These are phyloP conservation scores for Phytophthora multivora DNA, from an alignment of 352 stramenopile genomes.

Conservation along the genomic window DNA sequence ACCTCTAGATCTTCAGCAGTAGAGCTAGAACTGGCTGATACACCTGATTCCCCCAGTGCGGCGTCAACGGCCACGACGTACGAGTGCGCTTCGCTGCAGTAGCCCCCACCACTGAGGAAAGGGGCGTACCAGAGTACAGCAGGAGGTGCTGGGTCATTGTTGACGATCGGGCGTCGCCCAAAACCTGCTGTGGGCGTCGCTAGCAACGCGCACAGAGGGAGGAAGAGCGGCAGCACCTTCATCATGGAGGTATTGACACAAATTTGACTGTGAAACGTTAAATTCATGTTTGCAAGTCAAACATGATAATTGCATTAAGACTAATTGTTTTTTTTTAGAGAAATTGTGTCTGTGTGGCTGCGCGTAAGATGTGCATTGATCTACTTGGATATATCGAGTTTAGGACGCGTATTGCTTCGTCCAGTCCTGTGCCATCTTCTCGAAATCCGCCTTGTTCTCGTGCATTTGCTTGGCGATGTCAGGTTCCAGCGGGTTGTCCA, in stretches of 20 bases:
- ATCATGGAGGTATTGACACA: slow-evolving; percentile 14
- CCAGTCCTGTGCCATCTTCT: slow-evolving; percentile 93
- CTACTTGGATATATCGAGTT: slow-evolving; percentile 2
- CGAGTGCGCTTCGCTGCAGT: slow-evolving; percentile 92
- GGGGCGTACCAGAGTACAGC: slow-evolving; percentile 89
- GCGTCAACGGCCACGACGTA: slow-evolving; percentile 75
- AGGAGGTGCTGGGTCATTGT: slow-evolving; percentile 17
- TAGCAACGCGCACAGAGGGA: slow-evolving; percentile 15
- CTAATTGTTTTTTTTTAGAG: slow-evolving; percentile 1
- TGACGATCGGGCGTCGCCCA: neutral
- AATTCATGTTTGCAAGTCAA: slow-evolving; percentile 7
- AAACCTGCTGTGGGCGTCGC: slow-evolving; percentile 5
- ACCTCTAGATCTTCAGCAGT: slow-evolving; percentile 17
- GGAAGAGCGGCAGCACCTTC: slow-evolving; percentile 9
- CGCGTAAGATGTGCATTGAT: neutral
- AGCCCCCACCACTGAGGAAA: slow-evolving; percentile 92
- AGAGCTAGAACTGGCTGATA: slow-evolving; percentile 2
- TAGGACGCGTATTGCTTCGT: slow-evolving; percentile 91
- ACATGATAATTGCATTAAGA: slow-evolving; percentile 1
- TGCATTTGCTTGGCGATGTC: slow-evolving; percentile 94
- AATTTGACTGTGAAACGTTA: slow-evolving; percentile 15
- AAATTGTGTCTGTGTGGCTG: neutral
- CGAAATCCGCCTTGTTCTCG: slow-evolving; percentile 93
- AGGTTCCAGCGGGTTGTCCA: slow-evolving; percentile 96
- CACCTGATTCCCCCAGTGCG: slow-evolving; percentile 16